Conservation (phyloP, 495 filamentous ascomycete genomes). For the Tuber indicum region DNA sequence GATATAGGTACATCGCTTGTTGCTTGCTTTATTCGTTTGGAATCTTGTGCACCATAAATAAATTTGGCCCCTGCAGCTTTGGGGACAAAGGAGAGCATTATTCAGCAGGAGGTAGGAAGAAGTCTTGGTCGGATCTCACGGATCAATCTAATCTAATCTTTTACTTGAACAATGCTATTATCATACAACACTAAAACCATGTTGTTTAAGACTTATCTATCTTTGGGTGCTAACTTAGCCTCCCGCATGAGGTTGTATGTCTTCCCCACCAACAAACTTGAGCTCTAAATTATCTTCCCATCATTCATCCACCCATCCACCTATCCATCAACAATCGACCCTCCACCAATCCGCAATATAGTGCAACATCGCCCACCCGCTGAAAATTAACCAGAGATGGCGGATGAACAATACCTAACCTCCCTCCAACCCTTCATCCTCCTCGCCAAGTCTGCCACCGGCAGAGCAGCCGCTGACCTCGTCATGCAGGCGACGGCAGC, state of each 20-base stretch:
- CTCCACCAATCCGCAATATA: conserved; percentile 26
- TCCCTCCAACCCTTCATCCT: conserved; percentile 68
- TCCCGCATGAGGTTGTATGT: background rate
- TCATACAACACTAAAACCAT: too few species aligned
- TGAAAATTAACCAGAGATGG: conserved; percentile 22
- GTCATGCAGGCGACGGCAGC: conserved; percentile 79
- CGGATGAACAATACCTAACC: conserved; percentile 36
- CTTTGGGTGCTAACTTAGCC: background rate
- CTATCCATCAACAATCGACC: conserved; percentile 26
- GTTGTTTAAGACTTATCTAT: too few species aligned
- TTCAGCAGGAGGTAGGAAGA: background rate
- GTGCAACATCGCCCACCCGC: background rate
- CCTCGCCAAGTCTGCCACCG: conserved; percentile 76
- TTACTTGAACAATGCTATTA: too few species aligned
- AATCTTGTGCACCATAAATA: background rate
- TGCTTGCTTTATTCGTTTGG: background rate
- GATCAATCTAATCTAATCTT: background rate
- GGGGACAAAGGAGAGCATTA: background rate
- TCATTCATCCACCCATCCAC: conserved; percentile 34
- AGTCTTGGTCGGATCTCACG: background rate
- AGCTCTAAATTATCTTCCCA: background rate
- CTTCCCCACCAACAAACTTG: background rate
- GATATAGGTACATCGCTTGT: background rate
- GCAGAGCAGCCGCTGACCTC: conserved; percentile 76
- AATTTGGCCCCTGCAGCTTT: background rate